A percentile compares a stretch with the other conserved stretches of the same genome.
phyloP scores from a whole-genome alignment of 495 filamentous ascomycete genomes.

The Ascobolus immersus region DNA sequence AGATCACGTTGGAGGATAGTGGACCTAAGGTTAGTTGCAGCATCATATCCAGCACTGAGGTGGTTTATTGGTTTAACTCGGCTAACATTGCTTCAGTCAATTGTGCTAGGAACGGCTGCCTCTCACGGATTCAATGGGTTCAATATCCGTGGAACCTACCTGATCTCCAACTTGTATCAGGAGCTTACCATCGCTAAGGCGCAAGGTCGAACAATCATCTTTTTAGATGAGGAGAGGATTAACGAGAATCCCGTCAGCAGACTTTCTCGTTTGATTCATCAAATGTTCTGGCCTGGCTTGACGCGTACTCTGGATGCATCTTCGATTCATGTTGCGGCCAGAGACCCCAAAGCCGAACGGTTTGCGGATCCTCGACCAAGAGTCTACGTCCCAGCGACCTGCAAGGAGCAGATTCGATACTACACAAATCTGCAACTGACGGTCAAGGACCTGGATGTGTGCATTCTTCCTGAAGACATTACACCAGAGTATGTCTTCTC shows the following conservation, averaged over 20 bases:
- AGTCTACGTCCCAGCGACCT: conserved; percentile 74
- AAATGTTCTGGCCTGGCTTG: conserved; percentile 71
- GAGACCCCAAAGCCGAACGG: conserved; percentile 67
- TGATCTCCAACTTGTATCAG: conserved; percentile 83
- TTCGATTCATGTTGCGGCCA: conserved; percentile 61
- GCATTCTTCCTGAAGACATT: conserved; percentile 42
- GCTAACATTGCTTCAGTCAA: conserved; percentile 34
- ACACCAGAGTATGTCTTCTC: conserved; percentile 47
- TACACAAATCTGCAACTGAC: too few species aligned
- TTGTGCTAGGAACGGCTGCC: conserved; percentile 59
- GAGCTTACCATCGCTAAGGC: conserved; percentile 75
- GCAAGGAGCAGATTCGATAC: conserved; percentile 68
- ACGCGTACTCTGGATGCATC: conserved; percentile 70
- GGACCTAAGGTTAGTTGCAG: conserved; percentile 57
- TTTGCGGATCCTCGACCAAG: conserved; percentile 62
- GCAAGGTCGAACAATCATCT: conserved; percentile 55
- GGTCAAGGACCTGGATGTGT: conserved; percentile 61
- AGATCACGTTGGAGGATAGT: conserved; percentile 88
- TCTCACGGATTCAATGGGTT: conserved; percentile 63
- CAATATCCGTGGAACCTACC: conserved; percentile 80
- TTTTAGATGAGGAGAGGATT: conserved; percentile 64
- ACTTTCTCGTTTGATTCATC: conserved; percentile 57
- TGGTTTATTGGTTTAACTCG: conserved; percentile 2
- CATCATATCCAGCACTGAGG: not conserved
- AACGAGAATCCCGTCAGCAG: conserved; percentile 83